Evolutionary conservation across 2,329 filamentous ascomycete species (phyloP), one percentile per base, ranked within the genome.

Genomic region (Colletotrichum neosansevieriae): DNA sequence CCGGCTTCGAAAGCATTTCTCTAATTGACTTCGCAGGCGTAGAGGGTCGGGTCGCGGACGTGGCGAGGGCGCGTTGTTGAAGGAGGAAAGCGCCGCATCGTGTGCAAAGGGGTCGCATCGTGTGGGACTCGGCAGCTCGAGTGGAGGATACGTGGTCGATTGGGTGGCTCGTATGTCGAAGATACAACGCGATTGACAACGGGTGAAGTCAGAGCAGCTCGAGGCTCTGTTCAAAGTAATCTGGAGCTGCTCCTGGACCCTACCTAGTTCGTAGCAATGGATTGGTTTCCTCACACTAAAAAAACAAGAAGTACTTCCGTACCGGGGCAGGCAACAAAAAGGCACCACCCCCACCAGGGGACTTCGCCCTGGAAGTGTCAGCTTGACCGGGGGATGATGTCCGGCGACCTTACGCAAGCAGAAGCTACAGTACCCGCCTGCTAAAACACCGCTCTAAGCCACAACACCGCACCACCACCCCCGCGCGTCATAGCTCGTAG

Each of bases 1-100:
- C 91, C 21, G 94, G 94, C 68, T 86, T 85, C 15, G 88, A 85
- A 61, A 95, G 88, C 62, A 92, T 83, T n/a, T 79, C 76, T 54
- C 80, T 74, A 60, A 71, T 73, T 34, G 68, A 54, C 12, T 61
- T 62, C n/a, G 29, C 21, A 24, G 58, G 17, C 6, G 36, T 24
- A 17, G 51, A 63, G 50, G 29, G 34, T 6, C 29, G 59, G 36
- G 7, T 38, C 24, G 54, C 24, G 44, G 56, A 69, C 47, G 49
- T 74, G 61, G 53, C 63, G 40, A 72, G 67, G 45, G 51, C 17
- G 62, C 51, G 65, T n/a, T 40, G 60, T 15, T 60, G 53, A 47
- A 17, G 63, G 10, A 47, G 50, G 29, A 71, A 21, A 32, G 54
- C 47, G 58, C 47, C 24, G 50, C 53, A 61, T 44, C 56, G 64